Conservation (phyloP, 768 basidiomycete genomes). For the Cubamyces sp. region DNA sequence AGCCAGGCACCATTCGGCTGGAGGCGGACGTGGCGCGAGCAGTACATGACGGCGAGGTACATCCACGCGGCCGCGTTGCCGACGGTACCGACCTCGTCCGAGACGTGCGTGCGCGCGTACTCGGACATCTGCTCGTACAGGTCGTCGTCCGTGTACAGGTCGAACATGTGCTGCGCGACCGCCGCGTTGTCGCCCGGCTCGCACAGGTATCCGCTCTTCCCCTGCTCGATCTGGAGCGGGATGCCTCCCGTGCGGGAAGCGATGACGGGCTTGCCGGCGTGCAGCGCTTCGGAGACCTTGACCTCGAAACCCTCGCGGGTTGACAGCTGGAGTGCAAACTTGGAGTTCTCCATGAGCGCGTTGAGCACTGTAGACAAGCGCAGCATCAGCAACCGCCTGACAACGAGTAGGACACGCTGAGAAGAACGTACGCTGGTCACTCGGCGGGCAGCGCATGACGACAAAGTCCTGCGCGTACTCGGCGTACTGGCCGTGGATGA, state of each 20-base stretch:
- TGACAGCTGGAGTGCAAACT: slow-evolving; percentile 89
- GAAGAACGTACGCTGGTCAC: slow-evolving; percentile 70
- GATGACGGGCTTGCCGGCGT: slow-evolving; percentile 86
- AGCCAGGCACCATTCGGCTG: slow-evolving; percentile 84
- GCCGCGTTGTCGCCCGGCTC: slow-evolving; percentile 73
- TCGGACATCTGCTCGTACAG: slow-evolving; percentile 48
- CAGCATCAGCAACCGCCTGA: slow-evolving; percentile 9
- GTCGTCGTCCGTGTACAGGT: slow-evolving; percentile 75
- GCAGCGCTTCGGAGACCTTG: slow-evolving; percentile 95
- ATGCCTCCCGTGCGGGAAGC: slow-evolving; percentile 89
- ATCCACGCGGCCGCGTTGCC: slow-evolving; percentile 73
- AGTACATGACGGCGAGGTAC: slow-evolving; percentile 81
- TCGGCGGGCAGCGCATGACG: slow-evolving; percentile 72
- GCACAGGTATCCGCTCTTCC: slow-evolving; percentile 86
- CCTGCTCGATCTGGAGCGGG: slow-evolving; percentile 87
- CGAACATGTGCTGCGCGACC: slow-evolving; percentile 76
- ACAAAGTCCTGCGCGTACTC: slow-evolving; percentile 46
- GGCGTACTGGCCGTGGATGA: slow-evolving; percentile 46
- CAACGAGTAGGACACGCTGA: background rate
- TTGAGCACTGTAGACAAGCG: slow-evolving; percentile 65
- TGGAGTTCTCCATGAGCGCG: slow-evolving; percentile 84
- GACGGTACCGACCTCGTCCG: slow-evolving; percentile 83
- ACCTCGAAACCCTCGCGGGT: slow-evolving; percentile 97
- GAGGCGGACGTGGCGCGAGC: slow-evolving; percentile 69
- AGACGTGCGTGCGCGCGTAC: slow-evolving; percentile 71